These are phyloP conservation scores for Elsinoe perseae DNA, from an alignment of 2,329 filamentous ascomycete genomes.

Conservation along the genomic window DNA sequence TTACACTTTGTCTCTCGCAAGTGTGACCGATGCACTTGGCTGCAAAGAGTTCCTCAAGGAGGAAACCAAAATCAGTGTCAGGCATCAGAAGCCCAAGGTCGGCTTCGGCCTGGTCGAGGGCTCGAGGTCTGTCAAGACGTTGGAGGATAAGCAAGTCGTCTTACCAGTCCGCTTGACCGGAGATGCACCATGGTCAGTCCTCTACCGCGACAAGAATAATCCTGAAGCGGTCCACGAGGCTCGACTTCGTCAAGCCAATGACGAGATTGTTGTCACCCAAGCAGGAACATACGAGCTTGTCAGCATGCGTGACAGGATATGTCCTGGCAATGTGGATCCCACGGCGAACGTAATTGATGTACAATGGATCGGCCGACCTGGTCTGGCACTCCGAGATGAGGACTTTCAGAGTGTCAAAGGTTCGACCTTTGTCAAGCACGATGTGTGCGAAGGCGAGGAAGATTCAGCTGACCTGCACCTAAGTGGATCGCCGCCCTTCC, in stretches of 20 bases:
- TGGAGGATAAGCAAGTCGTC: constrained; percentile 66
- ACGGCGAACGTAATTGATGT: constrained; percentile 69
- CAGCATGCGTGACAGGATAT: constrained; percentile 68
- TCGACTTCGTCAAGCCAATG: constrained; percentile 24
- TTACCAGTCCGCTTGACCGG: constrained; percentile 81
- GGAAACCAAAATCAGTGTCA: constrained; percentile 75
- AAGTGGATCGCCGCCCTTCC: constrained; percentile 67
- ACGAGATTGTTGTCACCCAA: constrained; percentile 24
- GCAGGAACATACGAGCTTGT: constrained; percentile 70
- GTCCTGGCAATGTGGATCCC: constrained; percentile 71
- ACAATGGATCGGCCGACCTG: constrained; percentile 75
- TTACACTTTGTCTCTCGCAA: constrained; percentile 78
- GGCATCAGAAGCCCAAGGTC: constrained; percentile 78
- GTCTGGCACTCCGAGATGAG: constrained; percentile 54
- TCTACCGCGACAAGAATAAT: constrained; percentile 50
- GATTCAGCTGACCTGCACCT: constrained; percentile 78
- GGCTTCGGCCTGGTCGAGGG: constrained; percentile 81
- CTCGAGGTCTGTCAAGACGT: constrained; percentile 62
- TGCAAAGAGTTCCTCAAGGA: constrained; percentile 83
- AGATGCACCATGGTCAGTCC: constrained; percentile 73
- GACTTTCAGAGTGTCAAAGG: constrained; percentile 49
- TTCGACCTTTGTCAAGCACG: constrained; percentile 60
- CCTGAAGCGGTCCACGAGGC: constrained; percentile 27
- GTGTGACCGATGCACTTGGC: constrained; percentile 74
- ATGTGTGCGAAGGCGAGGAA: constrained; percentile 91